Evolutionary conservation across 768 basidiomycete species (phyloP), one percentile per base, ranked within the genome.

Genomic region (Lactarius indigo): DNA sequence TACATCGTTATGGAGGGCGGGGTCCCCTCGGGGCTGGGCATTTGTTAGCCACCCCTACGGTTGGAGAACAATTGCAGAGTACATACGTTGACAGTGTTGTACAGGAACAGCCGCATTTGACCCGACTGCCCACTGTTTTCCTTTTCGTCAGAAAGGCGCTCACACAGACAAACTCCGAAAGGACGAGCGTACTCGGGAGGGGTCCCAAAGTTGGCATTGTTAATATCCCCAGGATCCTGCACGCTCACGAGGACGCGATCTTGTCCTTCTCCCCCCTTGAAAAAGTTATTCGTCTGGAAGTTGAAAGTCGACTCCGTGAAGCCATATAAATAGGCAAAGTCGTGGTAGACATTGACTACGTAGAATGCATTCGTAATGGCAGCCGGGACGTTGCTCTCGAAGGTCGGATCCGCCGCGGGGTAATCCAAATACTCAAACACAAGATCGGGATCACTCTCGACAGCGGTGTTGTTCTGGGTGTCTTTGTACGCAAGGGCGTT

Each of bases 261-360:
- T 52, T 76, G 76, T 6, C 78, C 85, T 18, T 17, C 41, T 41
- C 41, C 41, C 17, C 41, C 41, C 17, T 41, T 41, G 17, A 5
- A 17, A 18, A 82, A 80, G 76, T 87, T 87, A 73, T 79, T 77
- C 47, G 75, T 77, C 74, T 87, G 86, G 79, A 87, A 87, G 74
- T 87, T 88, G 72, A 84, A 86, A 13, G 80, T 76, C 6, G 68
- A 68, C 75, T 87, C 85, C 44, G 84, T 86, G 74, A 88, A 88
- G 3, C 87, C 86, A 68, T 85, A 86, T 56, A 78, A 73, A 73
- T 84, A 81, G 18, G 73, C 66, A 15, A 41, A 41, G 17, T 41
- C 41, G 17, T 41, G 41, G 17, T 1, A 41, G 2, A 15, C 17
- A 18, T 89, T 90, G 71, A 79, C 79, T 39, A 87, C 76, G 74